These are phyloP conservation scores for Tetradesmus obliquus DNA, from an alignment of 139 green algal species.

Conservation along the genomic window DNA sequence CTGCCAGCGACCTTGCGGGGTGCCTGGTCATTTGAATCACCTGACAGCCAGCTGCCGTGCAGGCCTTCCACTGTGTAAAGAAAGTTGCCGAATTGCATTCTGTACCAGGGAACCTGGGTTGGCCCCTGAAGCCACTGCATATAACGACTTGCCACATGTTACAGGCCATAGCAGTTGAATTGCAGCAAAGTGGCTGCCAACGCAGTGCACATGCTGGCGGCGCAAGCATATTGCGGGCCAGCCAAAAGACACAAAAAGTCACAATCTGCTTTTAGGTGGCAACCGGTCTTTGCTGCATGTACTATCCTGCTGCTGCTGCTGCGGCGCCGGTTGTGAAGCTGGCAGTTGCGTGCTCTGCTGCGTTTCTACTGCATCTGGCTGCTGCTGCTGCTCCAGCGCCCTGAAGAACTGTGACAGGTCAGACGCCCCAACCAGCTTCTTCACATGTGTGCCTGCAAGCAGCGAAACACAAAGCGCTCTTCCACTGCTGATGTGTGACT, in stretches of 20 bases:
- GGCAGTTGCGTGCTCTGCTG: background rate
- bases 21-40: background rate
- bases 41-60: background rate
- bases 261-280: background rate
- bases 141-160: too few species aligned
- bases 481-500: too few species aligned
- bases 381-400: conserved; percentile 7
- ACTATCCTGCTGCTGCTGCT: conserved; percentile 28
- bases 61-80: too few species aligned
- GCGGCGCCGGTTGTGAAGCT: background rate
- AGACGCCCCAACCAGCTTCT: conserved; percentile 28
- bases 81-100: too few species aligned
- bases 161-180: too few species aligned
- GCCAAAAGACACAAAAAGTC: background rate
- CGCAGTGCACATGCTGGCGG: too few species aligned
- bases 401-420: conserved; percentile 11
- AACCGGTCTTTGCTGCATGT: background rate
- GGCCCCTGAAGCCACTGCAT: too few species aligned
- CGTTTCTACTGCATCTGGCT: background rate
- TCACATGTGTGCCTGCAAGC: conserved; percentile 24
- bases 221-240: too few species aligned
- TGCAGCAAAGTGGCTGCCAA: too few species aligned
- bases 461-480: background rate
- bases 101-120: too few species aligned
- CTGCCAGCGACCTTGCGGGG: background rate